These are phyloP conservation scores for Alternaria infectoria DNA, from an alignment of 2,329 filamentous ascomycete genomes.

Conservation along the genomic window DNA sequence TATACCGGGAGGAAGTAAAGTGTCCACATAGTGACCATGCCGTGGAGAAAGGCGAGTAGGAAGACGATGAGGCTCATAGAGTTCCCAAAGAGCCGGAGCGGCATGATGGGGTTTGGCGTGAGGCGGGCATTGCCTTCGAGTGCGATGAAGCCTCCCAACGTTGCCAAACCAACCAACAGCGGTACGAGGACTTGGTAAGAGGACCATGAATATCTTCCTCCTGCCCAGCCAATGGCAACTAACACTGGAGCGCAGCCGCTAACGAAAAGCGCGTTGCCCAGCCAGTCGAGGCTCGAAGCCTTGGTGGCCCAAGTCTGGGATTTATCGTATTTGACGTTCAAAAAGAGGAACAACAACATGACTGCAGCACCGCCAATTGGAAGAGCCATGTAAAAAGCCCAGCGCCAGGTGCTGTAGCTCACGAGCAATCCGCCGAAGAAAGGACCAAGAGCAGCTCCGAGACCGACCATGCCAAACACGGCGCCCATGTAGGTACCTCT, in stretches of 20 bases:
- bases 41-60: neutral
- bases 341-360: neutral
- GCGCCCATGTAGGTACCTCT: conserved; percentile 43
- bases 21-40: neutral
- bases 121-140: neutral
- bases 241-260: neutral
- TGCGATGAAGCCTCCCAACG: neutral
- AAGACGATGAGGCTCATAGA: neutral
- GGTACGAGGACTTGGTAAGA: neutral
- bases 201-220: neutral
- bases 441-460: conserved; percentile 21
- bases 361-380: conserved; percentile 21
- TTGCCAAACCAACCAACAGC: neutral
- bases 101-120: neutral
- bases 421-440: conserved; percentile 24
- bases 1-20: conserved; percentile 24
- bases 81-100: neutral
- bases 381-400: conserved; percentile 50
- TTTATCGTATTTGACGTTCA: conserved; percentile 14
- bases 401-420: conserved; percentile 48
- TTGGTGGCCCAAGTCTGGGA: neutral
- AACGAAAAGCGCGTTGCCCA: neutral
- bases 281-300: neutral
- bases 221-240: neutral
- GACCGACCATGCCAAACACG: conserved; percentile 8